Evolutionary conservation across 257 asterid genomes (phyloP), one percentile per base, ranked within the genome.

Genomic region (Penstemon davidsonii): DNA sequence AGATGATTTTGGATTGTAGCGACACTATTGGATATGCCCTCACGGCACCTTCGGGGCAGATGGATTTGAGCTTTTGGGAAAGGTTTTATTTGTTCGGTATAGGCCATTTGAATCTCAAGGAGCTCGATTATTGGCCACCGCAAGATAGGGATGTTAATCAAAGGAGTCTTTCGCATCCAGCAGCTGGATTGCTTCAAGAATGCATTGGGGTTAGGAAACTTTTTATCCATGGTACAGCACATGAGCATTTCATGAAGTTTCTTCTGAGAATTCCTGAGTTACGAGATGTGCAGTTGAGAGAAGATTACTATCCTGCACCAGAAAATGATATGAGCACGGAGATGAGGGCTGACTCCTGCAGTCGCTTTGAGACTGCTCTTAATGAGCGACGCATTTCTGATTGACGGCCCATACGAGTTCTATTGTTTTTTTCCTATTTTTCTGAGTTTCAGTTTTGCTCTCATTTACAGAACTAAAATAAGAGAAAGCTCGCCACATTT

Each of bases 311-410:
- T 65, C 96, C 97, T 0, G 99, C 97, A 41, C 97, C 97, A 0
- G 97, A 91, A 81, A 83, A 82, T 65, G 99, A 91, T 71, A 94
- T 88, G 97, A 88, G 97, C 83, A 94, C 99, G 0, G 99, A 91
- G 84, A 87, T 94, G 95, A 88, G 97, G 80, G 80, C 83, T 0
- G 96, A 87, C 62, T 94, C 99, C 2, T 86, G 95, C 55, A 78
- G 91, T 72, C 86, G 97, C 19, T 94, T 88, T 45, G 97, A 94
- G 78, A 90, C 77, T 49, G 81, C 89, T 41, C 85, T 87, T 42
- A 88, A 94, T 54, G 18, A 15, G 18, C 91, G 95, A 12, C 86
- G 5, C 71, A 88, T 91, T 60, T 15, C 33, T 25, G 33, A 25
- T 25, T 25, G 33, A 25, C 33, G 33, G 33, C 33, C 1, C 2